Evolutionary conservation across 192 early-diverging fungal genomes (phyloP).

Genomic region (Dispira simplex): DNA sequence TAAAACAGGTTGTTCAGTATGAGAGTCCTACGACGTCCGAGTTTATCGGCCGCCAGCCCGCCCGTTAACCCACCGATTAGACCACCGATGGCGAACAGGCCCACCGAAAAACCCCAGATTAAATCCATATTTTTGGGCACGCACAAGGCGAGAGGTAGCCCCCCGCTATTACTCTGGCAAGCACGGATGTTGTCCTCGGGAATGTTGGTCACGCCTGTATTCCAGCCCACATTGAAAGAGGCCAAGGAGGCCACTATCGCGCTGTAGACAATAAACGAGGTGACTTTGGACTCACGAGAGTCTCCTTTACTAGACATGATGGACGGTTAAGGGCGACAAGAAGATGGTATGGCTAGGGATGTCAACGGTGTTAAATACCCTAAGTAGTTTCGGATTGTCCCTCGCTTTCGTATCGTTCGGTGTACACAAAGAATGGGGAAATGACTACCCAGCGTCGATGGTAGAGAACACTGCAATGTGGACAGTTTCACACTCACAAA

Average conservation of each 20-base stretch:
- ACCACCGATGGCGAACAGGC: slow-evolving; percentile 44
- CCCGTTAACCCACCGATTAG: slow-evolving; percentile 50
- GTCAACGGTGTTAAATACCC: no score
- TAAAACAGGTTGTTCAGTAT: slow-evolving; percentile 33
- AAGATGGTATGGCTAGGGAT: no score
- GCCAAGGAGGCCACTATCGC: slow-evolving; percentile 27
- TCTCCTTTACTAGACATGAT: slow-evolving; percentile 11
- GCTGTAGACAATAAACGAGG: slow-evolving; percentile 14
- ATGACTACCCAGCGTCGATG: no score
- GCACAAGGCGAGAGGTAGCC: slow-evolving; percentile 16
- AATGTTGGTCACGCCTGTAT: slow-evolving; percentile 37
- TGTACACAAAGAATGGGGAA: no score
- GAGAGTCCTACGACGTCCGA: slow-evolving; percentile 45
- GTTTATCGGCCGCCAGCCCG: slow-evolving; percentile 34
- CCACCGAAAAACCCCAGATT: slow-evolving; percentile 36
- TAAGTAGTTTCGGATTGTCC: no score
- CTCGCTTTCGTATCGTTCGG: no score
- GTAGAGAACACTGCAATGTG: no score
- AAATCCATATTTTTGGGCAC: slow-evolving; percentile 19
- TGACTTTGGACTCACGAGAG: slow-evolving; percentile 21
- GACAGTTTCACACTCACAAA: no score
- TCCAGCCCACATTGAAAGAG: slow-evolving; percentile 37
- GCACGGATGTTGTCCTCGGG: slow-evolving; percentile 36
- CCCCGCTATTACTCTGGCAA: slow-evolving; percentile 20
- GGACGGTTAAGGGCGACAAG: background rate